These are phyloP conservation scores for Hippophae rhamnoides DNA, from an alignment of 306 rosid genomes.

Conservation along the genomic window DNA sequence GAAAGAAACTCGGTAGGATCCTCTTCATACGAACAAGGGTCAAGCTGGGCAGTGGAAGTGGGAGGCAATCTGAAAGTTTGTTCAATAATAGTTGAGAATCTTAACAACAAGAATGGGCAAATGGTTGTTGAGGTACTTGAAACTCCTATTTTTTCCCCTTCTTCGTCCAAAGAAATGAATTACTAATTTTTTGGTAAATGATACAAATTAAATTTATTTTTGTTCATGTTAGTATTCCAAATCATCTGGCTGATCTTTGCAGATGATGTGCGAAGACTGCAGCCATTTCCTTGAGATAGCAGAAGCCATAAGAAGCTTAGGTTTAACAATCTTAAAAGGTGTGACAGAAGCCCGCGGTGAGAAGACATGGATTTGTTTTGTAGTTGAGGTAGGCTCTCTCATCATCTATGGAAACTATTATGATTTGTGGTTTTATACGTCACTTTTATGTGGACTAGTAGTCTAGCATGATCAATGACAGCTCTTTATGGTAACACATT, in stretches of 20 bases:
- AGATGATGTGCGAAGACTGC: conserved; percentile 96
- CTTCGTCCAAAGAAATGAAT: too few relatives aligned
- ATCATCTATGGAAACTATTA: too few relatives aligned
- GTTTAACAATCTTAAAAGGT: conserved; percentile 65
- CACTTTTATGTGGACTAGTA: neutral
- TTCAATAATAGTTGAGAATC: conserved; percentile 74
- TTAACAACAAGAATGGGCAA: conserved; percentile 85
- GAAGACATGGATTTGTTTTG: conserved; percentile 83
- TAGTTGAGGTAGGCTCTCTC: conserved; percentile 61
- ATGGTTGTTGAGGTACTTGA: conserved; percentile 79
- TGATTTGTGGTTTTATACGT: neutral
- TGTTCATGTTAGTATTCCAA: conserved; percentile 8
- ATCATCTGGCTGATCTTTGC: conserved; percentile 18
- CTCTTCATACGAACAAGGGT: conserved; percentile 47
- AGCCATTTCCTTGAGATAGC: conserved; percentile 96
- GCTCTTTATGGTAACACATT: too few relatives aligned
- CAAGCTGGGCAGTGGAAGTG: conserved; percentile 99
- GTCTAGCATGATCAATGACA: too few relatives aligned
- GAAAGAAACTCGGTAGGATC: conserved; percentile 51
- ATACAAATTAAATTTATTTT: too few relatives aligned
- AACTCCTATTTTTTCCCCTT: too few relatives aligned
- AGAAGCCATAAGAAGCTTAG: conserved; percentile 80
- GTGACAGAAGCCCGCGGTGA: conserved; percentile 73
- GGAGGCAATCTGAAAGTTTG: conserved; percentile 85
- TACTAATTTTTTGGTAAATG: too few relatives aligned